These are phyloP conservation scores for Talaromyces verruculosus DNA, from an alignment of 2,329 filamentous ascomycete genomes.

Conservation along the genomic window DNA sequence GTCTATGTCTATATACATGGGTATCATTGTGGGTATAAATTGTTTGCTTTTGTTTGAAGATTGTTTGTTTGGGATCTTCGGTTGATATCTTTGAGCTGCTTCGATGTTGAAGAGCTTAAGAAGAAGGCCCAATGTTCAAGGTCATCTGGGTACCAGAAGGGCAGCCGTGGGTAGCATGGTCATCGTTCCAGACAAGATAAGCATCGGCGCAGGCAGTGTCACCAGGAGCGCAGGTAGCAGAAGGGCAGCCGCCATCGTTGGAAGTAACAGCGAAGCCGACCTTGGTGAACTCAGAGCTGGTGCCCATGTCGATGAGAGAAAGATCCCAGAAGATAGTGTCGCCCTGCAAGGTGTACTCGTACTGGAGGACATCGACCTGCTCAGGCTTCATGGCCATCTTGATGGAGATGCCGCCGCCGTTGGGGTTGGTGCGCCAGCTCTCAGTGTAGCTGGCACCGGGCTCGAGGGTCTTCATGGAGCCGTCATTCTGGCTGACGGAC, in stretches of 20 bases:
- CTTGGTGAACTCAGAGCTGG: slow-evolving; percentile 35
- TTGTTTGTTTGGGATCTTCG: neutral
- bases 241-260: slow-evolving; percentile 33
- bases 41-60: neutral
- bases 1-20: slow-evolving; percentile 1
- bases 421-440: slow-evolving; percentile 35
- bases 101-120: neutral
- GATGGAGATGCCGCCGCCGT: slow-evolving; percentile 46
- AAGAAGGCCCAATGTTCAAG: slow-evolving; percentile 34
- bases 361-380: slow-evolving; percentile 44
- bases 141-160: slow-evolving; percentile 37
- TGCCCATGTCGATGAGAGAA: slow-evolving; percentile 39
- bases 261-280: slow-evolving; percentile 40
- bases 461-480: slow-evolving; percentile 38
- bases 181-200: slow-evolving; percentile 43
- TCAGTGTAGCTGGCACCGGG: slow-evolving; percentile 39
- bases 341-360: slow-evolving; percentile 39
- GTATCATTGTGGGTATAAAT: slow-evolving; percentile 6
- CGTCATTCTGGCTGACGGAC: slow-evolving; percentile 39
- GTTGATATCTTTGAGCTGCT: neutral
- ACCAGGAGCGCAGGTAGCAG: slow-evolving; percentile 38
- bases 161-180: slow-evolving; percentile 46
- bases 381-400: slow-evolving; percentile 38
- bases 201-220: slow-evolving; percentile 39
- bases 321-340: slow-evolving; percentile 43